Conservation (phyloP, 345 rosid species). For the Brassica cretica region DNA sequence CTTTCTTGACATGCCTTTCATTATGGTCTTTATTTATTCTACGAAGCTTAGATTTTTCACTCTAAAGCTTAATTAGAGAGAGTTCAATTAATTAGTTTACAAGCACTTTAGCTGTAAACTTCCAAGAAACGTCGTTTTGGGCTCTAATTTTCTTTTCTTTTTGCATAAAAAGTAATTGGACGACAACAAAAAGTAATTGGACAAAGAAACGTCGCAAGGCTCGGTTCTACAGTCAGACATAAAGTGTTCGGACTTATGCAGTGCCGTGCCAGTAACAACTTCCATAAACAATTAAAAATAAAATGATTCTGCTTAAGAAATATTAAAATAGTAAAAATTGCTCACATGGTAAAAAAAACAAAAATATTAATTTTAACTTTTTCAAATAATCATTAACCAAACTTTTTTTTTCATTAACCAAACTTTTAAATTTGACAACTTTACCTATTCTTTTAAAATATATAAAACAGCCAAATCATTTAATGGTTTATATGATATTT, state of each 20-base stretch:
- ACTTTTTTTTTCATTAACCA: background rate
- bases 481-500: too few relatives aligned
- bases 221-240: slow-evolving; percentile 29
- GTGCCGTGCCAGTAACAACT: background rate
- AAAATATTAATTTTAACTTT: too few relatives aligned
- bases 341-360: background rate
- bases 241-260: slow-evolving; percentile 7
- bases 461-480: background rate
- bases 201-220: slow-evolving; percentile 20
- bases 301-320: background rate
- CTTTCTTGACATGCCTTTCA: slow-evolving; percentile 16
- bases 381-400: background rate
- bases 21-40: slow-evolving; percentile 11
- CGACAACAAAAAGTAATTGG: background rate
- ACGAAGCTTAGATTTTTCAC: background rate
- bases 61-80: background rate
- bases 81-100: slow-evolving; percentile 9
- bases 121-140: background rate
- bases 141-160: background rate
- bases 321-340: background rate
- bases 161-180: background rate
- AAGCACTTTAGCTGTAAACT: slow-evolving; percentile 13
- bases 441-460: background rate
- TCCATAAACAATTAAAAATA: background rate
- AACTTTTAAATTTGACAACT: too few relatives aligned